phyloP scores from a whole-genome alignment of 352 stramenopile species.

The Phytophthora multivora region DNA sequence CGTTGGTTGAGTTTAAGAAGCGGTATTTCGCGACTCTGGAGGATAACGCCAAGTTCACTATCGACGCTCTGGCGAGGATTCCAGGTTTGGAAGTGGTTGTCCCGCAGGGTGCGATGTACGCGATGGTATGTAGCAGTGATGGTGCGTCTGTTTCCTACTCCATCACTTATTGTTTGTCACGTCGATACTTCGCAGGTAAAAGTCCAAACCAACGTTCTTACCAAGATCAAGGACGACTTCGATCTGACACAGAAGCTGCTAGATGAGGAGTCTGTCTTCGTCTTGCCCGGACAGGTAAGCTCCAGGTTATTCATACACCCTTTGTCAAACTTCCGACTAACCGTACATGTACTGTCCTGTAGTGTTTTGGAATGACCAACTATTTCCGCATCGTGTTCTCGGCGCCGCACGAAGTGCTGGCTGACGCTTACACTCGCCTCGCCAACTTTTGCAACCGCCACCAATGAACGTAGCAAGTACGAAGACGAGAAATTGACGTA shows the following conservation, averaged over 20 bases:
- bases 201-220: constrained; percentile 73
- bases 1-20: constrained; percentile 82
- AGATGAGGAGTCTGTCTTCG: constrained; percentile 95
- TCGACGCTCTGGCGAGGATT: constrained; percentile 71
- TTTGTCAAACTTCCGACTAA: constrained; percentile 1
- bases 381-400: constrained; percentile 83
- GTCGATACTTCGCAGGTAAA: constrained; percentile 31
- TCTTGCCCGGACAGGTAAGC: constrained; percentile 89
- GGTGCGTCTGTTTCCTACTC: background rate
- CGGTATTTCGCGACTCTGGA: constrained; percentile 85
- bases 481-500: background rate
- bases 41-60: constrained; percentile 88
- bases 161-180: background rate
- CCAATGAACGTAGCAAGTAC: constrained; percentile 5
- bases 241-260: constrained; percentile 94
- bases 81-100: constrained; percentile 87
- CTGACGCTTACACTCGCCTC: constrained; percentile 68
- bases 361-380: constrained; percentile 70
- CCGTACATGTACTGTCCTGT: background rate
- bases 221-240: constrained; percentile 90
- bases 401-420: constrained; percentile 66
- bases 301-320: background rate
- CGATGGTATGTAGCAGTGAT: constrained; percentile 71
- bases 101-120: constrained; percentile 96
- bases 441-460: constrained; percentile 64